Percentiles rank a stretch among this genome's conserved stretches.
Conservation (phyloP, 805 yeast species). For the Priceomyces haplophilus region DNA sequence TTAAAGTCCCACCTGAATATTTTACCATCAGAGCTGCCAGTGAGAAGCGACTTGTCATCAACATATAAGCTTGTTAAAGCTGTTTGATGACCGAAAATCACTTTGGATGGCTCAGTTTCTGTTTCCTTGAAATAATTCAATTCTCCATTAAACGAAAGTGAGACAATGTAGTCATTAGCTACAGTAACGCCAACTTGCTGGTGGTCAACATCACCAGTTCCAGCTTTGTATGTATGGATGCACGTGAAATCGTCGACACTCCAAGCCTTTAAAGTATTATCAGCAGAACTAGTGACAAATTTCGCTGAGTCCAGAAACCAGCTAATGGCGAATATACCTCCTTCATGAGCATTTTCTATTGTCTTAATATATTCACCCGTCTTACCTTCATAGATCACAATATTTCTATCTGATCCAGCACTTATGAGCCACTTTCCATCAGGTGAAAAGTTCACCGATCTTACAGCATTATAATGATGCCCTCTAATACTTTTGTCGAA, state of each 20-base stretch:
- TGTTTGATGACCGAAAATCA: conserved; percentile 76
- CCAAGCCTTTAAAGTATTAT: conserved; percentile 70
- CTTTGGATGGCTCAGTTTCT: conserved; percentile 29
- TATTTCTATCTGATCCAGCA: conserved; percentile 80
- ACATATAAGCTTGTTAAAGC: conserved; percentile 61
- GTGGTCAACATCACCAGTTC: conserved; percentile 45
- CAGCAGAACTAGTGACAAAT: conserved; percentile 84
- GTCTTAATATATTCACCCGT: conserved; percentile 69
- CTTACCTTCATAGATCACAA: conserved; percentile 81
- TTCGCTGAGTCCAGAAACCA: conserved; percentile 56
- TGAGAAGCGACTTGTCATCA: conserved; percentile 30
- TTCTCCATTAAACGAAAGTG: conserved; percentile 71
- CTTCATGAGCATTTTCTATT: conserved; percentile 57
- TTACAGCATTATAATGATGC: conserved; percentile 71
- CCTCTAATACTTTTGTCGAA: conserved; percentile 71
- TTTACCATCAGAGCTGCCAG: conserved; percentile 85
- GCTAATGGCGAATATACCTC: conserved; percentile 76
- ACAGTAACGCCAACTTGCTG: conserved; percentile 82
- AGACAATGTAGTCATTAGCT: conserved; percentile 56
- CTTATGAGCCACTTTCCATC: conserved; percentile 72
- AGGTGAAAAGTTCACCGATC: conserved; percentile 80
- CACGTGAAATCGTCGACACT: conserved; percentile 37
- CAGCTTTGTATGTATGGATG: conserved; percentile 46
- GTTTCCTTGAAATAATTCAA: conserved; percentile 55
- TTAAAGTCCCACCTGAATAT: conserved; percentile 56